These are phyloP conservation scores for Starmerella powellii DNA, from an alignment of 805 yeast genomes.

Conservation along the genomic window DNA sequence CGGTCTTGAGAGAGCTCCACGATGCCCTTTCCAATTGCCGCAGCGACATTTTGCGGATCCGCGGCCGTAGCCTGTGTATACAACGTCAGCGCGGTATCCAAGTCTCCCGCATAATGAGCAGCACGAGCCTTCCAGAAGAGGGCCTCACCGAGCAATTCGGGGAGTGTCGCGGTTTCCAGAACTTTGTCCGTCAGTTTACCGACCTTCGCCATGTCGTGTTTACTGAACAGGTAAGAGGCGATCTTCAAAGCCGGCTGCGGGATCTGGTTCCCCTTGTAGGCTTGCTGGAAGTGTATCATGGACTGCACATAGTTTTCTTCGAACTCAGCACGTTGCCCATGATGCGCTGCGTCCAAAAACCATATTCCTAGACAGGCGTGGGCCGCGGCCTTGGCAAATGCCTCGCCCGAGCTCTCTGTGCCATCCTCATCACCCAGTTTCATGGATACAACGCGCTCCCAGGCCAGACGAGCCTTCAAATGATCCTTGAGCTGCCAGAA, in stretches of 20 bases:
- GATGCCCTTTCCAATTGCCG: slow-evolving; percentile 77
- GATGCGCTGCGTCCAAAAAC: slow-evolving; percentile 53
- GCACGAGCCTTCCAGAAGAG: slow-evolving; percentile 81
- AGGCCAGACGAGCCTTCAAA: slow-evolving; percentile 62
- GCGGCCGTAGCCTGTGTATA: slow-evolving; percentile 61
- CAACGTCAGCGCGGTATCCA: slow-evolving; percentile 53
- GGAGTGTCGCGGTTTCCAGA: slow-evolving; percentile 31
- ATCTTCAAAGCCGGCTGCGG: slow-evolving; percentile 49
- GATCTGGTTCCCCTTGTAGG: slow-evolving; percentile 36
- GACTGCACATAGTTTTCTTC: slow-evolving; percentile 46
- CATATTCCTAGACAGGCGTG: slow-evolving; percentile 55
- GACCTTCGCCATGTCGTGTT: slow-evolving; percentile 46
- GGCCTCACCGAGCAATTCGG: slow-evolving; percentile 46
- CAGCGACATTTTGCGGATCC: slow-evolving; percentile 48
- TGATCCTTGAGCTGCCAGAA: slow-evolving; percentile 79
- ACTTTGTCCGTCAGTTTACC: slow-evolving; percentile 45
- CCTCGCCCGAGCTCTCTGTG: background rate
- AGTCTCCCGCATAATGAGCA: slow-evolving; percentile 47
- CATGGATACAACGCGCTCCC: slow-evolving; percentile 67
- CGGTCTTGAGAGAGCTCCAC: slow-evolving; percentile 59
- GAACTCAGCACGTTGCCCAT: slow-evolving; percentile 46
- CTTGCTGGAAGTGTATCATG: slow-evolving; percentile 35
- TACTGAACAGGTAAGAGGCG: slow-evolving; percentile 61
- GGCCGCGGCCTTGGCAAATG: slow-evolving; percentile 35
- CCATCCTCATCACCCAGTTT: slow-evolving; percentile 35